Evolutionary conservation across 31 red algal genomes (phyloP).

Genomic region (Porphyra umbilicalis): DNA sequence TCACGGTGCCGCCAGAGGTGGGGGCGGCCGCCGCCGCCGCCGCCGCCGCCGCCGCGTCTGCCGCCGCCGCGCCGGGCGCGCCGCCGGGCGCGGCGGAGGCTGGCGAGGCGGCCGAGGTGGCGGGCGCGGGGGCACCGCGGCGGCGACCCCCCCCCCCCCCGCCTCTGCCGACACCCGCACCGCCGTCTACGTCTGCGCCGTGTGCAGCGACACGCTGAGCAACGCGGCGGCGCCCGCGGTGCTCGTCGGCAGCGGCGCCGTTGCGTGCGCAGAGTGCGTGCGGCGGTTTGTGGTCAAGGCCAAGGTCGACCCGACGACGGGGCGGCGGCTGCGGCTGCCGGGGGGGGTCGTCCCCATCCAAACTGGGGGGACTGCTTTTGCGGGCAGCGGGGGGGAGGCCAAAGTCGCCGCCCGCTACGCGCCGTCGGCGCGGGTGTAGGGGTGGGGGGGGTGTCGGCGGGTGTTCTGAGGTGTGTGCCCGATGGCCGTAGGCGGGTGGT

Average conservation of each 20-base stretch:
- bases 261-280: conserved; percentile 55
- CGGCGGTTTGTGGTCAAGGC: conserved; percentile 40
- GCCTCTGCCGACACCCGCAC: background rate
- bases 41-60: conserved; percentile 1
- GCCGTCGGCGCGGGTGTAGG: background rate
- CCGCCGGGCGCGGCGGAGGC: conserved; percentile 3
- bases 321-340: conserved; percentile 18
- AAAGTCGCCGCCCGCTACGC: background rate
- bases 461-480: too few relatives aligned
- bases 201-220: conserved; percentile 36
- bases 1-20: background rate
- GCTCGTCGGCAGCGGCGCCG: conserved; percentile 39
- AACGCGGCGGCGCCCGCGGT: conserved; percentile 63
- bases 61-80: background rate
- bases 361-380: conserved; percentile 53
- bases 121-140: conserved; percentile 2
- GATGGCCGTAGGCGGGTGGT: too few relatives aligned
- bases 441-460: background rate
- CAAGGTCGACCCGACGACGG: conserved; percentile 33
- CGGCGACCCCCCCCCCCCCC: background rate
- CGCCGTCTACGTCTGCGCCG: conserved; percentile 46
- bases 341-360: conserved; percentile 42
- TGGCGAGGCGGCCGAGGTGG: background rate
- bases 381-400: conserved; percentile 19
- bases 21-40: background rate